Conservation (phyloP, 495 filamentous ascomycete genomes). For the Aspergillus olivimuriae region DNA sequence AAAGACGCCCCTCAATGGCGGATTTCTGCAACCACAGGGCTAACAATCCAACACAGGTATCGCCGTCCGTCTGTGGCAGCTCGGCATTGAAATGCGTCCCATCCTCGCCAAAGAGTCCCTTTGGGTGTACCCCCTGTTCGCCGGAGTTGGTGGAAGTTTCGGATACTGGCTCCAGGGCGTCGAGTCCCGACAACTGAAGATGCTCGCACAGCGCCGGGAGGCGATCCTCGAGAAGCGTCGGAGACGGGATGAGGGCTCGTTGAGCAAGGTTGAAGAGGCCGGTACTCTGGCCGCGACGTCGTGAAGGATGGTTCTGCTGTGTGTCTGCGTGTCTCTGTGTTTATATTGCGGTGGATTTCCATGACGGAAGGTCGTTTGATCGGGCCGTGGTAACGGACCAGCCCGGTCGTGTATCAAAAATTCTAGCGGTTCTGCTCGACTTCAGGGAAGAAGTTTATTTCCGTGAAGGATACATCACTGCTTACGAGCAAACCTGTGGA, state of each 20-base stretch:
- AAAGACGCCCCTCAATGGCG: too few relatives aligned
- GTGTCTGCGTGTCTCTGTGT: neutral
- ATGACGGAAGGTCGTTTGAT: neutral
- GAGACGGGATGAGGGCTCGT: slow-evolving; percentile 59
- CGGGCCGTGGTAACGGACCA: neutral
- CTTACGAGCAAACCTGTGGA: slow-evolving; percentile 1
- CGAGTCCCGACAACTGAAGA: slow-evolving; percentile 65
- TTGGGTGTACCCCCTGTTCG: slow-evolving; percentile 91
- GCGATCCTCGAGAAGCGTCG: slow-evolving; percentile 81
- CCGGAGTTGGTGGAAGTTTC: slow-evolving; percentile 75
- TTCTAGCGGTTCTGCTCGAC: slow-evolving; percentile 1
- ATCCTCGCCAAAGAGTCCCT: slow-evolving; percentile 71
- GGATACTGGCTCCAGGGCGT: slow-evolving; percentile 94
- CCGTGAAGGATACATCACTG: neutral
- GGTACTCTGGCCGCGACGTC: slow-evolving; percentile 36
- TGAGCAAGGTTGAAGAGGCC: slow-evolving; percentile 30
- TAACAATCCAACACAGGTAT: slow-evolving; percentile 51
- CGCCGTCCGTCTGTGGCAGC: slow-evolving; percentile 86
- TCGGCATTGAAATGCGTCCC: slow-evolving; percentile 97
- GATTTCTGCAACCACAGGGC: neutral
- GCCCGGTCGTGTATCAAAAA: neutral
- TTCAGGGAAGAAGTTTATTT: neutral
- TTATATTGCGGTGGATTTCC: neutral
- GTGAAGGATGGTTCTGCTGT: slow-evolving; percentile 10
- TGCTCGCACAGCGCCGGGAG: slow-evolving; percentile 69